phyloP scores from a whole-genome alignment of 176 grass and related monocot species.

The Paspalum notatum region DNA sequence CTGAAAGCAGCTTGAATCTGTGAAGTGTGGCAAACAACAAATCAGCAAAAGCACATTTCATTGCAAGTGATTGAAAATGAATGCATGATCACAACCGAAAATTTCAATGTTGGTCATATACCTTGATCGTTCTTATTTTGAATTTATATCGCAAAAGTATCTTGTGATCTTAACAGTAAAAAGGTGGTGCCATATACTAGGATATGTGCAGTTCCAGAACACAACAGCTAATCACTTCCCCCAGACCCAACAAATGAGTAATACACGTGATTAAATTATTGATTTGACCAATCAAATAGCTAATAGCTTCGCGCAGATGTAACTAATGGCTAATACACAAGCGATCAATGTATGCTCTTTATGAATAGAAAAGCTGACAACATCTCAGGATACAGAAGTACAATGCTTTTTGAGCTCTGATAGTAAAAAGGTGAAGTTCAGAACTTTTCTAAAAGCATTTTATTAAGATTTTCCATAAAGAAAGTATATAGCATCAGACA shows the following conservation, averaged over 20 bases:
- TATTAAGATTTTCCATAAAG: background rate
- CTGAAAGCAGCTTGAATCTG: constrained; percentile 98
- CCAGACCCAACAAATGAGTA: background rate
- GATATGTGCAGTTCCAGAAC: background rate
- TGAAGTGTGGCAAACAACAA: constrained; percentile 23
- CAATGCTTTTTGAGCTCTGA: background rate
- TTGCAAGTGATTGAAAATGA: constrained; percentile 24
- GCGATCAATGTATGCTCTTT: background rate
- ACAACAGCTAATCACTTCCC: background rate
- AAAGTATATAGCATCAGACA: background rate
- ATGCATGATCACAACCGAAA: background rate
- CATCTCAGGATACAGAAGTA: background rate
- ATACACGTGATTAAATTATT: background rate
- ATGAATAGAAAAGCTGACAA: background rate
- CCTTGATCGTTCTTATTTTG: too few species aligned
- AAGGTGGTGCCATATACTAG: background rate
- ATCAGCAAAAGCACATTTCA: constrained; percentile 25
- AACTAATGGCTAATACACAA: background rate
- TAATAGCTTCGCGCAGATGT: background rate
- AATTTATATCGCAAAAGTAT: constrained; percentile 6
- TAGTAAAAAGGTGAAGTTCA: background rate
- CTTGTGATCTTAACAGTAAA: background rate
- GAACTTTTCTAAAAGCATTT: background rate
- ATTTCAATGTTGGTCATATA: too few species aligned
- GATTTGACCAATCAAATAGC: background rate